Conservation (phyloP, 768 basidiomycete genomes). For the Podaxis sp. region DNA sequence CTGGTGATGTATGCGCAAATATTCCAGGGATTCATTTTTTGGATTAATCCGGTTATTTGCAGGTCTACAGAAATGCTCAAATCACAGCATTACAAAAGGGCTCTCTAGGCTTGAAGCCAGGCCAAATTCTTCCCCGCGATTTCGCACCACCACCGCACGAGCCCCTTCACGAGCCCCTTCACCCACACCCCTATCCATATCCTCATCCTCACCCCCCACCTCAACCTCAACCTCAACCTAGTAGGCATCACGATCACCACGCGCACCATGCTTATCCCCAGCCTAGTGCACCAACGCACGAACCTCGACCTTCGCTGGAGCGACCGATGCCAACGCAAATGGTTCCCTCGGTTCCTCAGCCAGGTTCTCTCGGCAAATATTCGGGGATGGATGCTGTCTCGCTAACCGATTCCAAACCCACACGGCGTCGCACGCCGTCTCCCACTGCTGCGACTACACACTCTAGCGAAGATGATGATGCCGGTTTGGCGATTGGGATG, state of each 20-base stretch:
- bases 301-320: slow-evolving; percentile 5
- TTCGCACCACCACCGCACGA: slow-evolving; percentile 9
- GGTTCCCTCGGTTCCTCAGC: not conserved
- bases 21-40: not conserved
- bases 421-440: slow-evolving; percentile 10
- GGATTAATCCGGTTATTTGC: slow-evolving; percentile 12
- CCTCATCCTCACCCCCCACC: slow-evolving; percentile 6
- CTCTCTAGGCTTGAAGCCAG: slow-evolving; percentile 52
- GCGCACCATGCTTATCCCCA: slow-evolving; percentile 14
- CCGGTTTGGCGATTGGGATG: slow-evolving; percentile 28
- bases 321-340: not conserved
- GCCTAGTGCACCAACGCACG: not conserved
- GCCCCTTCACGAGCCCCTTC: not conserved
- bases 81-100: slow-evolving; percentile 30
- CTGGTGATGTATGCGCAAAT: slow-evolving; percentile 14
- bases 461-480: slow-evolving; percentile 16
- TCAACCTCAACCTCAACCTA: slow-evolving; percentile 12
- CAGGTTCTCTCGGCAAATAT: not conserved
- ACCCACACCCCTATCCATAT: slow-evolving; percentile 14
- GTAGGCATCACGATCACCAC: slow-evolving; percentile 9
- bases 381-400: not conserved
- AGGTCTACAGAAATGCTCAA: slow-evolving; percentile 32
- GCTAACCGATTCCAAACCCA: not conserved
- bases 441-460: slow-evolving; percentile 10
- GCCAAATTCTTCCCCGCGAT: slow-evolving; percentile 53